Evolutionary conservation across 352 stramenopile genomes (phyloP), one percentile per base, ranked within the genome.

Genomic region (Thraustotheca clavata): DNA sequence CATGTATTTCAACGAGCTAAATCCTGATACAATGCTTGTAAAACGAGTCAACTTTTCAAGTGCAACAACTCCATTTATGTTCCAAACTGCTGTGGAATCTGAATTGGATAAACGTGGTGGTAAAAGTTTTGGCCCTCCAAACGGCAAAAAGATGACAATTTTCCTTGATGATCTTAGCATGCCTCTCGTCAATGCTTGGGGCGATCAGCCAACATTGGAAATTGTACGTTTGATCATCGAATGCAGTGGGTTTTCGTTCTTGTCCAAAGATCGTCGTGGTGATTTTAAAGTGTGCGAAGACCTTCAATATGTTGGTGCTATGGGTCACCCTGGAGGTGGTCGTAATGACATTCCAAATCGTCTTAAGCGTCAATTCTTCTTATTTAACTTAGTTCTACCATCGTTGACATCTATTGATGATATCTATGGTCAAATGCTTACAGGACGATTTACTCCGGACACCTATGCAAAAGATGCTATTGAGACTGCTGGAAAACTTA

Each of bases 271-370:
- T 62, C 98, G 97, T 59, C 91, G 96, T 48, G 96, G 96, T 9
- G 96, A 99, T 70, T 98, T 99, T 71, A 99, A 99, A 62, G 91
- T 97, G 5, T 98, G 94, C 67, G 96, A 99, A 71, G 96, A 99
- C 71, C 70, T 99, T 29, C 88, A 97, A 72, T 99, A 98, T 66
- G 83, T 99, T 26, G 96, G 89, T 1, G 96, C 94, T n/a, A 99
- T 99, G 96, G 91, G 94, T 31, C 95, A 98, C 62, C 96, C 96
- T 14, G 95, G 96, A 59, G 94, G 94, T 62, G 96, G 96, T 22
- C 94, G 96, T 50, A 99, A 99, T 70, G 96, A 99, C 73, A 98
- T 99, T 69, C 96, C 96, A n/a, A 98, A 98, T 71, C 90, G 96
- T 1, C 79, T 99, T 33, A 99, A 99, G 79, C 92, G 96, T n/a